These are phyloP conservation scores for Nemania diffusa DNA, from an alignment of 2,329 filamentous ascomycete species.

Conservation along the genomic window DNA sequence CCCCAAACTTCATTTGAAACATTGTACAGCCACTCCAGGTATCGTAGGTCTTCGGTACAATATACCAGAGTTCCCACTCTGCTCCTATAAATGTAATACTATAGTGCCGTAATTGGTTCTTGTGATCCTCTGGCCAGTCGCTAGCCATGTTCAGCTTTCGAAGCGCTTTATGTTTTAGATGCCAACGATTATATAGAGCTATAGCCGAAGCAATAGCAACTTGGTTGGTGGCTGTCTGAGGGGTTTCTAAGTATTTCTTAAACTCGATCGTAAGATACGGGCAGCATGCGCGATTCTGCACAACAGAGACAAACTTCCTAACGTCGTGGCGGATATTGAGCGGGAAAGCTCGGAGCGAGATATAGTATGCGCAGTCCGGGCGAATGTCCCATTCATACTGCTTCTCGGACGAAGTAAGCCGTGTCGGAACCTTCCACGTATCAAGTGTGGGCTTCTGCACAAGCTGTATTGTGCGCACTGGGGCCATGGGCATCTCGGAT, in stretches of 20 bases:
- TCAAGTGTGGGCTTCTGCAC: not conserved
- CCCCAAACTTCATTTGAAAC: not conserved
- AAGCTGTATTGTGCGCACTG: not conserved
- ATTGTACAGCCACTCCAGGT: not conserved
- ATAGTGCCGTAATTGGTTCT: not conserved
- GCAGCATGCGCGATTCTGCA: not conserved
- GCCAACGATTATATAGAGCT: not conserved
- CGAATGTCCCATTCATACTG: not conserved
- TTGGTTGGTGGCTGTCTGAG: not conserved
- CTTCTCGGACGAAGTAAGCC: not conserved
- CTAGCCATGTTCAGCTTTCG: not conserved
- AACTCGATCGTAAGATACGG: not conserved
- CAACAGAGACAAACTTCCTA: not conserved
- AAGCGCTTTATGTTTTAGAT: not conserved
- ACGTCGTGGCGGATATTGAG: not conserved
- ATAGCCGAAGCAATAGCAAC: not conserved
- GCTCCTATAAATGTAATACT: not conserved
- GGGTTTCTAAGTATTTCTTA: not conserved
- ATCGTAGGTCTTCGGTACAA: not conserved
- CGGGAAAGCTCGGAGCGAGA: constrained; percentile 1
- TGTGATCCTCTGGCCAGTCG: not conserved
- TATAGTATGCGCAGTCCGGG: constrained; percentile 1
- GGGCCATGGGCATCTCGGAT: not conserved
- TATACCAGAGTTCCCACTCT: not conserved
- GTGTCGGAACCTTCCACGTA: not conserved